Percentiles rank a stretch among this genome's conserved stretches.
phyloP scores from a whole-genome alignment of 306 rosid genomes.

The Malus sylvestris region DNA sequence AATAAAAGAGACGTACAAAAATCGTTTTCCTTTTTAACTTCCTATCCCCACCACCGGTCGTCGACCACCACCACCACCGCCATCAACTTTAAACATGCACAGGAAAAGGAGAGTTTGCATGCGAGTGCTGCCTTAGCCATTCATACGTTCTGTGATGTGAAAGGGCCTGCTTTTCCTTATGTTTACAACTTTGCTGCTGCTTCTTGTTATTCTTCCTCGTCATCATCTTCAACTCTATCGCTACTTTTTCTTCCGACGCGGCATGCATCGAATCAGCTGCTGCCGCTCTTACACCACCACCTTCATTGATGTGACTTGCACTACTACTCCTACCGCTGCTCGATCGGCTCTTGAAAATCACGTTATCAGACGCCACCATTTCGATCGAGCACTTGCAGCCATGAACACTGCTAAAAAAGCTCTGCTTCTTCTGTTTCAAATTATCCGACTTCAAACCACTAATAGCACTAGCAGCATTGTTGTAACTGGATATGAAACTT shows the following conservation, averaged over 20 bases:
- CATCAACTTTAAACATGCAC: constrained; percentile 2
- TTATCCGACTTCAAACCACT: constrained; percentile 3
- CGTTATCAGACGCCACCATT: constrained; percentile 27
- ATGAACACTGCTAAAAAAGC: constrained; percentile 20
- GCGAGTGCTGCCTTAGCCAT: constrained; percentile 63
- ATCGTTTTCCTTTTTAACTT: not conserved
- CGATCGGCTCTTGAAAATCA: constrained; percentile 23
- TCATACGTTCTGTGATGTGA: constrained; percentile 76
- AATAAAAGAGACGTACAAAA: too few relatives aligned
- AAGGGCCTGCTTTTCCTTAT: constrained; percentile 46
- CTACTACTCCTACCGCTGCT: constrained; percentile 15
- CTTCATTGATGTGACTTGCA: not conserved
- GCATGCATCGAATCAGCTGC: constrained; percentile 15
- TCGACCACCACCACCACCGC: not conserved
- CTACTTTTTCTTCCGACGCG: not conserved
- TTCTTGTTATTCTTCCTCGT: constrained; percentile 14
- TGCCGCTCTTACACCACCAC: not conserved
- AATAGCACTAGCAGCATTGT: not conserved
- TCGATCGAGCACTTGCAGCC: constrained; percentile 66
- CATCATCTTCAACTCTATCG: constrained; percentile 15
- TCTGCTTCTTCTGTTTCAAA: constrained; percentile 11
- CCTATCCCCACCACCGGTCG: not conserved
- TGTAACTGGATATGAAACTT: not conserved
- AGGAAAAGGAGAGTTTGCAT: constrained; percentile 33
- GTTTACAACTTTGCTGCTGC: constrained; percentile 13